phyloP scores from a whole-genome alignment of 1,284 basidiomycete species.

The Ceraceosorus guamensis region DNA sequence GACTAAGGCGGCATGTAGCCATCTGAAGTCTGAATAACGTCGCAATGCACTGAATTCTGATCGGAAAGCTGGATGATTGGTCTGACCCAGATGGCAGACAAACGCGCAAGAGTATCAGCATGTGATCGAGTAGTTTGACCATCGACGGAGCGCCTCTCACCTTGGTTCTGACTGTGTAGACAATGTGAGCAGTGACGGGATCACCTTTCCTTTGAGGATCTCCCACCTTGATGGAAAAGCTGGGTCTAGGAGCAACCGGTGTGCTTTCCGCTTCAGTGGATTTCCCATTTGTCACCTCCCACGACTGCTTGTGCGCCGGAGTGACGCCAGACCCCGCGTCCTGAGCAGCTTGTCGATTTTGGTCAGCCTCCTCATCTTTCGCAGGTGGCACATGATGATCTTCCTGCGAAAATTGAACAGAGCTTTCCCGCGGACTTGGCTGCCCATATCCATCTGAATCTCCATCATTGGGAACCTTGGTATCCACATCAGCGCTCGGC shows the following conservation, averaged over 20 bases:
- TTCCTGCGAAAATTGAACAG: too few relatives aligned
- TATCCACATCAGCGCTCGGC: not conserved
- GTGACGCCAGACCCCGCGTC: slow-evolving; percentile 27
- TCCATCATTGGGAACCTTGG: slow-evolving; percentile 3
- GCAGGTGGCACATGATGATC: not conserved
- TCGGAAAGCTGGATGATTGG: slow-evolving; percentile 29
- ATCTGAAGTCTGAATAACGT: slow-evolving; percentile 92
- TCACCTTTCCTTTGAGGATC: slow-evolving; percentile 46
- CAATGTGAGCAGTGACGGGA: slow-evolving; percentile 43
- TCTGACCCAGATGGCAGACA: slow-evolving; percentile 1
- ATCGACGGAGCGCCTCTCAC: slow-evolving; percentile 3
- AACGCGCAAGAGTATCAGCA: not conserved
- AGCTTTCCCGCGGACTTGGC: slow-evolving; percentile 10
- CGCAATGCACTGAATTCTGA: slow-evolving; percentile 63
- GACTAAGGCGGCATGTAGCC: slow-evolving; percentile 85
- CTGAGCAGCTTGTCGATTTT: too few relatives aligned
- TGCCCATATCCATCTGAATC: slow-evolving; percentile 34
- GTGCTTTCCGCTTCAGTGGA: not conserved
- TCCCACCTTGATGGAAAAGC: slow-evolving; percentile 40
- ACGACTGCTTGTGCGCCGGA: slow-evolving; percentile 8
- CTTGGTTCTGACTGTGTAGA: slow-evolving; percentile 51
- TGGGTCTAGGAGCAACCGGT: not conserved
- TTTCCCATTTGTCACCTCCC: not conserved
- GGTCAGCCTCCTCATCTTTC: slow-evolving; percentile 29
- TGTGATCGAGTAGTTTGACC: not conserved